A percentile compares a stretch with the other conserved stretches of the same genome.
phyloP scores from a whole-genome alignment of 768 basidiomycete genomes.

The Trametes cinnabarina region DNA sequence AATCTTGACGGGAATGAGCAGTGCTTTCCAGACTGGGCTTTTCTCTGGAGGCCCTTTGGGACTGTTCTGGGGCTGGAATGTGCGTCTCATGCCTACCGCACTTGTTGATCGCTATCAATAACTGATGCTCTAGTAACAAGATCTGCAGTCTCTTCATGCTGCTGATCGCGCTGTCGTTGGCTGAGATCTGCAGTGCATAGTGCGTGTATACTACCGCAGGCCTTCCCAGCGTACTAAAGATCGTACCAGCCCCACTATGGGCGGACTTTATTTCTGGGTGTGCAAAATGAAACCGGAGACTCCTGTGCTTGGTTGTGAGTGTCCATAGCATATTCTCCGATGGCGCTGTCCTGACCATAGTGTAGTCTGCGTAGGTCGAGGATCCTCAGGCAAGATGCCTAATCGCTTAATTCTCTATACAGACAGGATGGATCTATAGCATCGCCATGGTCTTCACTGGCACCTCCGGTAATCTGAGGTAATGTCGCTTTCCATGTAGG shows the following conservation, averaged over 20 bases:
- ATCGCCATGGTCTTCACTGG: conserved; percentile 60
- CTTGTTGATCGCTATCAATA: neutral
- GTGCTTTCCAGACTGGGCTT: conserved; percentile 56
- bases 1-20: conserved; percentile 59
- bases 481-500: neutral
- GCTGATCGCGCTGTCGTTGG: conserved; percentile 52
- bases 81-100: conserved; percentile 24
- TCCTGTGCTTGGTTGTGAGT: conserved; percentile 53
- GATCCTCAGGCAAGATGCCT: too few relatives aligned
- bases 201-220: conserved; percentile 35
- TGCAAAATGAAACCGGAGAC: conserved; percentile 57
- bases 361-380: conserved; percentile 17
- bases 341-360: too few relatives aligned
- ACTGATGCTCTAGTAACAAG: conserved; percentile 21
- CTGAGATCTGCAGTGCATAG: conserved; percentile 60
- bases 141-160: conserved; percentile 61
- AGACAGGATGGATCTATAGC: conserved; percentile 60
- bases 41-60: conserved; percentile 59
- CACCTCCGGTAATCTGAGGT: conserved; percentile 57
- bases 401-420: conserved; percentile 20
- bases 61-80: conserved; percentile 65
- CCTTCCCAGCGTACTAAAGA: neutral
- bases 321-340: neutral
- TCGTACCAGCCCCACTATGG: conserved; percentile 48
- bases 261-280: conserved; percentile 63